Evolutionary conservation across 1,284 basidiomycete species (phyloP), one percentile per base, ranked within the genome.

Genomic region (Cutaneotrichosporon curvatum): DNA sequence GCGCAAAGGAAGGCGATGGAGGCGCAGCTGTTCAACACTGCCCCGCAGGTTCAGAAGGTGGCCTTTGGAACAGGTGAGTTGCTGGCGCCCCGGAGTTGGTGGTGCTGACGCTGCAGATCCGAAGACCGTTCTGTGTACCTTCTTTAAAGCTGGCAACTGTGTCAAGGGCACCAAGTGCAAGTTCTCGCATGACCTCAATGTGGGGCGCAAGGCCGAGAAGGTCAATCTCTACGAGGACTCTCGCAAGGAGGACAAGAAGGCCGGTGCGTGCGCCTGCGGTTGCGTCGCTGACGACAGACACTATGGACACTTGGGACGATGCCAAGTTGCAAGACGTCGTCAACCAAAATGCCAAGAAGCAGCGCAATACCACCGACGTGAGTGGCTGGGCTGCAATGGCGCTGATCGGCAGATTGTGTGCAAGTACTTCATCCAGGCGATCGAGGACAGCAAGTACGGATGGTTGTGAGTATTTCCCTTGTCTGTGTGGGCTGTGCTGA

Each of bases 261-360:
- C 80, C 61, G 73, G 76, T 51, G 87, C 87, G 87, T 55, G 48
- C 80, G 56, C 59, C 47, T 37, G 19, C 14, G 30, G 14, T 16
- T 20, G 14, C 8, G 23, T 28, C 8, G 32, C 39, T 48, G 22
- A 28, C 18, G 35, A 30, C 58, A 86, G 91, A 95, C 71, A 95
- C 91, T 9, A 98, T 98, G 94, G 92, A 96, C 61, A 84, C 78
- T 59, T 99, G 94, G 94, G 91, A 97, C 73, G 87, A 97, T 58
- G 91, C 83, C 58, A 97, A 94, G 73, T 75, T 98, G 42, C 78
- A 82, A 40, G 80, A 75, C 21, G 95, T 98, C 49, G 87, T 98
- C 9, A 63, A 83, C 14, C 87, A 86, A 44, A 97, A 97, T 72
- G 77, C 80, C 48, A 88, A 88, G 28, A 96, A 95, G 71, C 91